Evolutionary conservation across 2,329 filamentous ascomycete species (phyloP).

Genomic region (Coniochaeta sp.): DNA sequence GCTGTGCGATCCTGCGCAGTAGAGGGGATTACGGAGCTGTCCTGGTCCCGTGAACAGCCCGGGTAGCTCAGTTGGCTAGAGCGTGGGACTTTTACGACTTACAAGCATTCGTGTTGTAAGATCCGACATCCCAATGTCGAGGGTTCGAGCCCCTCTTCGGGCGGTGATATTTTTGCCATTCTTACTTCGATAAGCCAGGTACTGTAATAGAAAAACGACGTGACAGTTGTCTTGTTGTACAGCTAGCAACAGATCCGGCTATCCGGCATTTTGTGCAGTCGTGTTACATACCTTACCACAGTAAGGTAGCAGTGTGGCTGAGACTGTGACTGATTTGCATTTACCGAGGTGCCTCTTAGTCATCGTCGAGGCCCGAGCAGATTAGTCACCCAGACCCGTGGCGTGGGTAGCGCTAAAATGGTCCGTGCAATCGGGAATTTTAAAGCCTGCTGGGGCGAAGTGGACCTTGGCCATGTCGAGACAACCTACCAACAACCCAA

Average conservation of each 20-base stretch:
- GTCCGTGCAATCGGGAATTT: neutral
- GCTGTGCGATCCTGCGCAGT: neutral
- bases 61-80: slow-evolving; percentile 3
- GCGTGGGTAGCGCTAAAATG: neutral
- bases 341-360: no score
- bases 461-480: no score
- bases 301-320: no score
- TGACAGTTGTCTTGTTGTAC: no score
- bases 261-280: no score
- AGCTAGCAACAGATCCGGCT: no score
- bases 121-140: slow-evolving; percentile 1
- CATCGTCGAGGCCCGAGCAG: no score
- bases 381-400: neutral
- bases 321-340: no score
- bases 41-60: neutral
- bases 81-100: slow-evolving; percentile 3
- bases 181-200: no score
- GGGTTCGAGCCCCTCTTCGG: slow-evolving; percentile 1
- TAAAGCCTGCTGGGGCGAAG: neutral
- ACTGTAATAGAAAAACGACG: neutral
- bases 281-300: no score
- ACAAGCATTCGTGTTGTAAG: no score
- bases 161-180: neutral
- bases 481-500: neutral
- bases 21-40: neutral